phyloP scores from a whole-genome alignment of 768 basidiomycete genomes.

The Termitomyces sp. region DNA sequence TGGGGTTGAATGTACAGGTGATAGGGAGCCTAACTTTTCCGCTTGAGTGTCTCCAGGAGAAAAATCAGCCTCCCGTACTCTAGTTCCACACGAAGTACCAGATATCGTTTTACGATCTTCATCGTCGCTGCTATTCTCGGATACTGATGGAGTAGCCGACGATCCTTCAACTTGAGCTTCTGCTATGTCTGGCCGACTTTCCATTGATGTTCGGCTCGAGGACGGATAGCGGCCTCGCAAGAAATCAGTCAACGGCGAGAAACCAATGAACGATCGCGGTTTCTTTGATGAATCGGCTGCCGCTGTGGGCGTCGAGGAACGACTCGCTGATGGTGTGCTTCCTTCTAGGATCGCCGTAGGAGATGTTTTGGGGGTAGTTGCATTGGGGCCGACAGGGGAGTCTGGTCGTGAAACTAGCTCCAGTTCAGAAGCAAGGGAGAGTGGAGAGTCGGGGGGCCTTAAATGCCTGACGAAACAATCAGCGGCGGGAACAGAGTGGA shows the following conservation, averaged over 20 bases:
- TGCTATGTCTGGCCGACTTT: slow-evolving; percentile 11
- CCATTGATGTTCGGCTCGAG: slow-evolving; percentile 23
- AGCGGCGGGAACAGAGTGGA: slow-evolving; percentile 8
- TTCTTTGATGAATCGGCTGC: slow-evolving; percentile 34
- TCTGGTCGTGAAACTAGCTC: slow-evolving; percentile 16
- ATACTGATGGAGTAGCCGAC: slow-evolving; percentile 4
- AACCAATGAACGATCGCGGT: slow-evolving; percentile 47
- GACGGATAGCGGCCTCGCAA: slow-evolving; percentile 59
- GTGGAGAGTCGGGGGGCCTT: slow-evolving; percentile 21
- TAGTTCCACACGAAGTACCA: slow-evolving; percentile 4
- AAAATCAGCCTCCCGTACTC: slow-evolving; percentile 2
- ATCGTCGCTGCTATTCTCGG: slow-evolving; percentile 26
- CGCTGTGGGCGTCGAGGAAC: slow-evolving; percentile 53
- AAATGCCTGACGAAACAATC: slow-evolving; percentile 18
- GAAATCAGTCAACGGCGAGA: slow-evolving; percentile 61
- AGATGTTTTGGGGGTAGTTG: slow-evolving; percentile 33
- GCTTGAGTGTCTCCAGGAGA: neutral
- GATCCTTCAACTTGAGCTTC: slow-evolving; percentile 12
- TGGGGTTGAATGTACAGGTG: slow-evolving; percentile 3
- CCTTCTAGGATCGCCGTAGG: slow-evolving; percentile 23
- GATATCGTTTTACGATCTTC: slow-evolving; percentile 39
- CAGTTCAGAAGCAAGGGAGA: slow-evolving; percentile 21
- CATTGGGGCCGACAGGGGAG: slow-evolving; percentile 20
- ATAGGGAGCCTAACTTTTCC: slow-evolving; percentile 9
- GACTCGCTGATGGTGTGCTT: slow-evolving; percentile 45